phyloP scores from a whole-genome alignment of 495 filamentous ascomycete genomes.

The Xylaria telfairii region DNA sequence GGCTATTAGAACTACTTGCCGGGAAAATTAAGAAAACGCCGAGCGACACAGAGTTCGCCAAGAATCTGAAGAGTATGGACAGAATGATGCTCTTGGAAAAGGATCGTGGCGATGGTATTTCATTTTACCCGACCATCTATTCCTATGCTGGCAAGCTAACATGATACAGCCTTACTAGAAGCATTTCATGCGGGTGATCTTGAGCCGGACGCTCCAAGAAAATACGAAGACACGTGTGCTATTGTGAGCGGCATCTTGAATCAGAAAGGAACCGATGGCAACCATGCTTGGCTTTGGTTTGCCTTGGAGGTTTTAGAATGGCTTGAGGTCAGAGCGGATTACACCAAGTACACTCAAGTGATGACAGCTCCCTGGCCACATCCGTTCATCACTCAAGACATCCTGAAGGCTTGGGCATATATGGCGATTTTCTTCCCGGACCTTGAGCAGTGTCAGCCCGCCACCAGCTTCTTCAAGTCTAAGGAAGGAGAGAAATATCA shows the following conservation, averaged over 20 bases:
- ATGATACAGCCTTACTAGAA: slow-evolving; percentile 47
- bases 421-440: slow-evolving; percentile 52
- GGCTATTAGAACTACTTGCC: slow-evolving; percentile 18
- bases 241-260: slow-evolving; percentile 44
- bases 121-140: background rate
- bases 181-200: slow-evolving; percentile 53
- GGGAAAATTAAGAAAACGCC: slow-evolving; percentile 43
- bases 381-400: slow-evolving; percentile 49
- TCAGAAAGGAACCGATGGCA: slow-evolving; percentile 27
- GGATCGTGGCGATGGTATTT: slow-evolving; percentile 29
- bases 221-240: slow-evolving; percentile 41
- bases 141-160: background rate
- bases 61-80: slow-evolving; percentile 29
- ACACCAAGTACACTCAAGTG: slow-evolving; percentile 32
- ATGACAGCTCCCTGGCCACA: slow-evolving; percentile 40
- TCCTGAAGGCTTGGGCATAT: slow-evolving; percentile 45
- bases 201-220: slow-evolving; percentile 44
- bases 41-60: slow-evolving; percentile 35
- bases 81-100: slow-evolving; percentile 37
- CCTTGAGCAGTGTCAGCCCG: slow-evolving; percentile 33
- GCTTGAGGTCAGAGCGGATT: slow-evolving; percentile 42
- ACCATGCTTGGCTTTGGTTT: slow-evolving; percentile 41
- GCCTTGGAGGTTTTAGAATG: slow-evolving; percentile 43
- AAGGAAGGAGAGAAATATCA: slow-evolving; percentile 41
- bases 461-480: slow-evolving; percentile 40